phyloP scores from a whole-genome alignment of 1,284 basidiomycete species.

The Naganishia sp. region DNA sequence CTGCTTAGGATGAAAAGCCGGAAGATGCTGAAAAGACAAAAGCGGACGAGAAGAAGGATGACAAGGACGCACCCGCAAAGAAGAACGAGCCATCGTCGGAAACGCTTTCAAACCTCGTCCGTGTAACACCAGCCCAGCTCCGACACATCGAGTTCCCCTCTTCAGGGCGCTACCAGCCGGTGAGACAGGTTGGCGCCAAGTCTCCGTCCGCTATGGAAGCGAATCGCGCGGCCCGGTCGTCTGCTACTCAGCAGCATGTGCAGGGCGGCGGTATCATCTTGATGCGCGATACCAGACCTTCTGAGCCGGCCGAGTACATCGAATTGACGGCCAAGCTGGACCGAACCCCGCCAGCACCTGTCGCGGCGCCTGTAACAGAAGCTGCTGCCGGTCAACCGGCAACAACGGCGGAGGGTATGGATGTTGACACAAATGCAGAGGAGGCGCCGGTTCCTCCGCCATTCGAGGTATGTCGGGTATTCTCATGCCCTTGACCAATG shows the following conservation, averaged over 20 bases:
- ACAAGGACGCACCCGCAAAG: slow-evolving; percentile 61
- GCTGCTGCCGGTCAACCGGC: slow-evolving; percentile 47
- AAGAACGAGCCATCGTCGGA: slow-evolving; percentile 76
- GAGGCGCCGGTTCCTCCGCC: slow-evolving; percentile 62
- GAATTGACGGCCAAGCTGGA: slow-evolving; percentile 60
- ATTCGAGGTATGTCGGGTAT: slow-evolving; percentile 43
- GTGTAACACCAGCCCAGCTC: slow-evolving; percentile 88
- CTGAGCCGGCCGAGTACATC: slow-evolving; percentile 70
- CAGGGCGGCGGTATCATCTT: slow-evolving; percentile 83
- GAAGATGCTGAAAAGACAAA: slow-evolving; percentile 50
- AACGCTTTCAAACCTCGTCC: slow-evolving; percentile 80
- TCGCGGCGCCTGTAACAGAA: slow-evolving; percentile 38
- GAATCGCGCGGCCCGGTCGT: slow-evolving; percentile 17
- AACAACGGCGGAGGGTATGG: slow-evolving; percentile 38
- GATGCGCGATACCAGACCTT: slow-evolving; percentile 67
- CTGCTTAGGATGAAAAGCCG: slow-evolving; percentile 32
- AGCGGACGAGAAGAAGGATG: slow-evolving; percentile 59
- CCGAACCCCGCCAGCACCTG: slow-evolving; percentile 47
- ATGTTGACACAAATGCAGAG: slow-evolving; percentile 74
- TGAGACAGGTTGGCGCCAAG: slow-evolving; percentile 61
- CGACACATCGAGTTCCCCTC: slow-evolving; percentile 78
- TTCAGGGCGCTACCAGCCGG: slow-evolving; percentile 82
- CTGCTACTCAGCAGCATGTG: slow-evolving; percentile 61
- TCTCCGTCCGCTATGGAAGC: slow-evolving; percentile 27
- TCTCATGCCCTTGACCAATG: background rate